These are phyloP conservation scores for Anacardium occidentale DNA, from an alignment of 345 rosid species.

Conservation along the genomic window DNA sequence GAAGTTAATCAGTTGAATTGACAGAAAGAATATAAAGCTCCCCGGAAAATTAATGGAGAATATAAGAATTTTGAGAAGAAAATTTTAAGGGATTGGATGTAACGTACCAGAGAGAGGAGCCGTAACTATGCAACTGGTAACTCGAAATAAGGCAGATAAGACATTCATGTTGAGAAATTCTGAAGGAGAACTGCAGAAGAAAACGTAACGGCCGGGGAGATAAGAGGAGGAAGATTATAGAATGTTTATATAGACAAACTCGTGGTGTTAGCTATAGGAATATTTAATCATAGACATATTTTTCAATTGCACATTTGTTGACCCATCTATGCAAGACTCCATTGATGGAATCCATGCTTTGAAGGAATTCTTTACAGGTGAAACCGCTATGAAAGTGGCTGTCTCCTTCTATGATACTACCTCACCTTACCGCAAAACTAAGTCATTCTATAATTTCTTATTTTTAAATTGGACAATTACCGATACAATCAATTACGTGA, in stretches of 20 bases:
- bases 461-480: too few relatives aligned
- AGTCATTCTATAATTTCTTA: too few relatives aligned
- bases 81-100: too few relatives aligned
- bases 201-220: neutral
- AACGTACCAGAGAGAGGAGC: constrained; percentile 9
- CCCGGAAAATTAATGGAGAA: too few relatives aligned
- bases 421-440: too few relatives aligned
- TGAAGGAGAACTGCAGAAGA: neutral
- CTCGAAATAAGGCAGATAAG: neutral
- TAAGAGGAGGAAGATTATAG: neutral
- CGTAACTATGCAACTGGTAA: neutral
- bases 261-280: neutral
- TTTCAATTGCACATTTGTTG: neutral
- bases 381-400: constrained; percentile 6
- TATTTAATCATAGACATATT: neutral
- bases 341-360: neutral
- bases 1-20: too few relatives aligned
- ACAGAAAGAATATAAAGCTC: too few relatives aligned
- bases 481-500: too few relatives aligned
- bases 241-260: neutral
- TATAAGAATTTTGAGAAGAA: too few relatives aligned
- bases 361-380: neutral
- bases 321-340: neutral
- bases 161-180: neutral
- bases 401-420: constrained; percentile 3